Evolutionary conservation across 441 rosid species (phyloP), one percentile per base, ranked within the genome.

Genomic region (Theobroma grandiflorum): DNA sequence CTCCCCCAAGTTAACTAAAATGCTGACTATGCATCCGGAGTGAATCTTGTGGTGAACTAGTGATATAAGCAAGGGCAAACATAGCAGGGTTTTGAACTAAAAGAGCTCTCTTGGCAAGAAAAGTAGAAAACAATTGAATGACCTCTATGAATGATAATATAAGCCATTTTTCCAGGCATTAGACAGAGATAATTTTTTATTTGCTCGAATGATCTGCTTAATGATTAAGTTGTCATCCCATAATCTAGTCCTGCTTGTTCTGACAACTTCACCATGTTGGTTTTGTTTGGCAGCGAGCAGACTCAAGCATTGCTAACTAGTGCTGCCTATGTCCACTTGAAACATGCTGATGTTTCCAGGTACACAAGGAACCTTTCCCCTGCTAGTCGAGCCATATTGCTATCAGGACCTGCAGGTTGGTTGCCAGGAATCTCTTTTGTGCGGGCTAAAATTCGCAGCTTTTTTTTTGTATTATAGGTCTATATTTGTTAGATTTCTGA

Each of bases 401-500:
- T 95, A 45, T 95, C 98, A 35, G 98, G 98, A 42, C 98, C 98
- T 81, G 95, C 98, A 81, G 98, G 98, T 93, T 72, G 78, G 82
- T 75, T 80, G 10, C 50, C 42, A 33, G n/a, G 16, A 42, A 65
- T 62, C 50, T 66, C 81, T 49, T 63, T 8, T 69, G 6, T 15
- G n/a, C 50, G 64, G 40, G 55, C 47, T 20, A 40, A 43, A n/a
- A 63, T 55, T 70, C n/a, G 43, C 14, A 26, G 31, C 31, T 26
- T 26, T 2, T 26, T 63, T 31, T 26, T 64, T 2, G 59, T 35
- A 35, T 15, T 49, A 16, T 47, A 35, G 3, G n/a, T 16, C 22
- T 20, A 26, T 69, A 43, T 69, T 62, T 35, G 31, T 15, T 26
- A 37, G 12, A 78, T 43, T 67, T 70, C 62, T 73, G 37, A 79